phyloP scores from a whole-genome alignment of 257 asterid species.

The Buddleja alternifolia region DNA sequence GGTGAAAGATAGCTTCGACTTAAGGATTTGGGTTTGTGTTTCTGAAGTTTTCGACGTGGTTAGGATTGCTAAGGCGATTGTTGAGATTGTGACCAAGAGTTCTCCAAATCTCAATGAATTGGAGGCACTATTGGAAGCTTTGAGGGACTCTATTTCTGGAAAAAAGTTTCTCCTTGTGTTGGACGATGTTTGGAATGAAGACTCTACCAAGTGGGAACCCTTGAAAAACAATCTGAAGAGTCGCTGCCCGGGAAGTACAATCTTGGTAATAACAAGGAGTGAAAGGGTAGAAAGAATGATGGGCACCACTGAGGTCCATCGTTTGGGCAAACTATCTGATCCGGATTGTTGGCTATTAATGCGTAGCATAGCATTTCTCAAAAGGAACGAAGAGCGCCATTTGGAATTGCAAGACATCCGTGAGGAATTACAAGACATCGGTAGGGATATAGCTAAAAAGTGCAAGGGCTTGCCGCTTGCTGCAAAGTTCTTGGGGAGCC shows the following conservation, averaged over 20 bases:
- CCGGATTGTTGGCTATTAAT: no score
- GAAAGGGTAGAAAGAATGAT: slow-evolving; percentile 32
- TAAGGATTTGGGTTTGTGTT: slow-evolving; percentile 43
- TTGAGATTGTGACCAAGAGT: not conserved
- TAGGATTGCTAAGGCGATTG: slow-evolving; percentile 21
- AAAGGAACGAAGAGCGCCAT: no score
- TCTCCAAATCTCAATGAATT: not conserved
- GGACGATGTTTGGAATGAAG: slow-evolving; percentile 31
- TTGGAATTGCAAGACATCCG: no score
- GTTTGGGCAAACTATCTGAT: slow-evolving; percentile 32
- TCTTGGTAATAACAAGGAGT: slow-evolving; percentile 36
- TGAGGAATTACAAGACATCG: slow-evolving; percentile 20
- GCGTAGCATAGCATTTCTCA: no score
- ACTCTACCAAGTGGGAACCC: no score
- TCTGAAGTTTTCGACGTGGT: slow-evolving; percentile 26
- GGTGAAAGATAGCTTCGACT: slow-evolving; percentile 23
- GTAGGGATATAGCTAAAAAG: slow-evolving; percentile 37
- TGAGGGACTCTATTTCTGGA: not conserved
- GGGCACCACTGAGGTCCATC: slow-evolving; percentile 27
- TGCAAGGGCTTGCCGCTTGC: no score
- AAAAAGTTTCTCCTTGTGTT: slow-evolving; percentile 26
- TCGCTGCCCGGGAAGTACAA: slow-evolving; percentile 23
- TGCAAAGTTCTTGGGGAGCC: no score
- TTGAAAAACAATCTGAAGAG: no score
- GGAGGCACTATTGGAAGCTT: not conserved